Base-by-base conservation (phyloP, 2,329 filamentous ascomycete genomes). In the Hypoxylon sp. region DNA sequence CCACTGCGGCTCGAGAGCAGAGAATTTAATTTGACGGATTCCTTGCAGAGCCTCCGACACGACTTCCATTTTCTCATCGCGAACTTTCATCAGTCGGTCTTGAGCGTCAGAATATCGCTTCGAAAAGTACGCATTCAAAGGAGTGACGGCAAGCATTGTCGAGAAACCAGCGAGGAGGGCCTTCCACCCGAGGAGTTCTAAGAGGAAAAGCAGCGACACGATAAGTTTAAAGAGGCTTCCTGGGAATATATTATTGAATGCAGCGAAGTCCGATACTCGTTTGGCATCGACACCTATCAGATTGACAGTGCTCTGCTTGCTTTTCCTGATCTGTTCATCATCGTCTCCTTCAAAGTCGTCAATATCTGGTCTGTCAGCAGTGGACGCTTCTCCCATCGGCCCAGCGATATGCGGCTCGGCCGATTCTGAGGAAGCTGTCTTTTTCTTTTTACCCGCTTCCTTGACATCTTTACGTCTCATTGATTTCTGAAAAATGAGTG, bases 11-110 rank as follows among this genome's bases (percentile, higher is more conserved):
- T 95, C 93, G 1, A 94, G 80, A 0, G 92, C 92, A 0, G 92
- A 92, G 73, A 95, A 94, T 75, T 96, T 96, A 81, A 96, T 93
- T 78, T 96, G 93, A 1, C 92, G 88, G 70, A 95, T 94, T 6
- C 92, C 92, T 72, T 92, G 87, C 1, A 96, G 81, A 0, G 91
- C 91, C 78, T 96, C 92, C 0, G 92, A 92, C 31, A 96, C 86
- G 13, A 94, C 86, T 0, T 87, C 90, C 80, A 94, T 85, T 79
- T 94, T 95, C 60, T 88, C 84, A 77, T 95, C 93, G 48, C 92
- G 85, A 29, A 90, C 84, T 76, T 91, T 92, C 92, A 94, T 94
- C 54, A 95, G 79, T 54, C 84, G 82, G 61, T 91, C 90, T 74
- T 94, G 90, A 3, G 89, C 86, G 22, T 81, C 83, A 0, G 90